Conservation (phyloP, 768 basidiomycete species). For the Lactifluus pinguis region DNA sequence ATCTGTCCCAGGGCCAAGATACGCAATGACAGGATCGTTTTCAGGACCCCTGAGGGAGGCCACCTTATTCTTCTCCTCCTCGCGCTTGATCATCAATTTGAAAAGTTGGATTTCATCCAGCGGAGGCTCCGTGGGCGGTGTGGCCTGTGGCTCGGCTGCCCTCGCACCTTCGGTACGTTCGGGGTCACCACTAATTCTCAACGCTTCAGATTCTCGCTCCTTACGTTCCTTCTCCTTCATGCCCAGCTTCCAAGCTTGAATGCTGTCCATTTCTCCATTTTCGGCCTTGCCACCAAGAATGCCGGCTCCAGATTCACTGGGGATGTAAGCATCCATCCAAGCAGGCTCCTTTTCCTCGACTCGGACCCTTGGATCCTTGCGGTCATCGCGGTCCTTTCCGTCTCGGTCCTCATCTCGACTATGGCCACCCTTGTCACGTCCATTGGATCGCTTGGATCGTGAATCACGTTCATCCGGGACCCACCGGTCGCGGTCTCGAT, state of each 20-base stretch:
- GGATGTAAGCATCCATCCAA: constrained; percentile 88
- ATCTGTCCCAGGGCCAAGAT: constrained; percentile 6
- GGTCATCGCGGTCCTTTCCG: constrained; percentile 37
- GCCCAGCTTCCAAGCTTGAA: constrained; percentile 82
- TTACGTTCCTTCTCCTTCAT: constrained; percentile 68
- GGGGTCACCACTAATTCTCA: constrained; percentile 12
- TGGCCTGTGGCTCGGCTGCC: constrained; percentile 12
- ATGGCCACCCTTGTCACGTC: constrained; percentile 52
- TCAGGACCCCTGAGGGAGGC: constrained; percentile 15
- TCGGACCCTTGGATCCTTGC: constrained; percentile 43
- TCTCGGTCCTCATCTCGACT: constrained; percentile 38
- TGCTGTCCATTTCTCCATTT: constrained; percentile 69
- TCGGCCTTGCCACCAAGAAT: constrained; percentile 53
- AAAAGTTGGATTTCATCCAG: constrained; percentile 82
- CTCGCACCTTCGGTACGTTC: constrained; percentile 22
- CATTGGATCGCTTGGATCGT: constrained; percentile 48
- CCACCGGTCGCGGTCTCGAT: constrained; percentile 43
- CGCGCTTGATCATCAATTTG: constrained; percentile 74
- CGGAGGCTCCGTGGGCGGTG: constrained; percentile 26
- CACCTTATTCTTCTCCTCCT: constrained; percentile 43
- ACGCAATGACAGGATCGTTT: constrained; percentile 8
- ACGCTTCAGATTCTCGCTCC: constrained; percentile 31
- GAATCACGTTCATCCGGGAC: constrained; percentile 60
- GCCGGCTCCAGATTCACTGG: constrained; percentile 44
- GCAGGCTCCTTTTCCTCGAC: constrained; percentile 79